Evolutionary conservation across 2,329 filamentous ascomycete species (phyloP), one percentile per base, ranked within the genome.

Genomic region (Alternaria conjuncta): DNA sequence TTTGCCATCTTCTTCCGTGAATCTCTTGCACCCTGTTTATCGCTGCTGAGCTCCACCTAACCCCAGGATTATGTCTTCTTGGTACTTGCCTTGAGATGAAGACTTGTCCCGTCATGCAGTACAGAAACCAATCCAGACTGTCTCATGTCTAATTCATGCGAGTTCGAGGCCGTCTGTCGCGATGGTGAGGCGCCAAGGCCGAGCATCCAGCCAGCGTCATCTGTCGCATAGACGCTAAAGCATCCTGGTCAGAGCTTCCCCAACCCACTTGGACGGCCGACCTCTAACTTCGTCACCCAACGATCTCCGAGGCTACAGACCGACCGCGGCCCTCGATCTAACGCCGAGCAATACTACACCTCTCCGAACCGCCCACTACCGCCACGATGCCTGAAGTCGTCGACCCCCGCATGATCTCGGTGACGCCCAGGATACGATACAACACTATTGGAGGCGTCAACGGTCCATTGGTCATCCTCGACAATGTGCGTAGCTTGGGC

Each of bases 391-490:
- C 79, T 63, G 75, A 77, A 64, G 62, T 74, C 49, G 69, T 81
- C 58, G 83, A 85, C 68, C 83, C 84, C 67, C 80, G 84, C 69
- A 84, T 84, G 83, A 84, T 85, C 81, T 78, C 80, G 74, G 83
- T 92, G 80, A 87, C 89, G 79, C 90, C 90, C 72, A 86, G 90
- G 80, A 87, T 98, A 83, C 90, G 92, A 78, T 99, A 99, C 89
- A 99, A 99, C 86, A 99, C 96, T 75, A 94, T 99, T 80, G 93
- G 94, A 79, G 95, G 95, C 86, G 91, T 99, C 83, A 99, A 99
- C 85, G 96, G 96, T 64, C 96, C 96, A 76, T 88, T 99, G 82
- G 96, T 99, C 79, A 95, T 99, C 79, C 88, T 99, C 72, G 96
- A 98, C 81, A 96, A 97, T 88, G 95, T 97, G 82, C 73, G 90